Evolutionary conservation across 495 filamentous ascomycete genomes (phyloP).

Genomic region (Penicillium ucsense): DNA sequence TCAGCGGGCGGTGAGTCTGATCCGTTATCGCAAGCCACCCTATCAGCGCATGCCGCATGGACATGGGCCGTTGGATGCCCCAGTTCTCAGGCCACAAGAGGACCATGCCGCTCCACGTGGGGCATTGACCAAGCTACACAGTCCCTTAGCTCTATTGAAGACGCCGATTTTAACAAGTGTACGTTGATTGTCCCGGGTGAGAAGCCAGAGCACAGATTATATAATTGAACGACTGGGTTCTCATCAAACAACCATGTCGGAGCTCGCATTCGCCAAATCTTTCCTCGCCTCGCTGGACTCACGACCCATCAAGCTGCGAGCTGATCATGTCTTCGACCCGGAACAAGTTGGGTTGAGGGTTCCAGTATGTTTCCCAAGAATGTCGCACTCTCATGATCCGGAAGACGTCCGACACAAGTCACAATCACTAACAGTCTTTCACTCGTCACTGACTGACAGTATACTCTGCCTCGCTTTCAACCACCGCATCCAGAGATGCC

Average conservation of each 20-base stretch:
- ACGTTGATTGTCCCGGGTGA: no score
- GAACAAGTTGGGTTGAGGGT: conserved; percentile 57
- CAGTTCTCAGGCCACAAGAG: background rate
- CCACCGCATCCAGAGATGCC: conserved; percentile 39
- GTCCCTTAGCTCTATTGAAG: no score
- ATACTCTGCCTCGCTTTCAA: conserved; percentile 37
- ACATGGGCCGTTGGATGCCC: background rate
- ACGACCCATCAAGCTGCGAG: conserved; percentile 62
- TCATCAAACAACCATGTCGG: conserved; percentile 51
- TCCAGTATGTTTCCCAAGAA: conserved; percentile 46
- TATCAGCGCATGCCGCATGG: no score
- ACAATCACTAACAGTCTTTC: background rate
- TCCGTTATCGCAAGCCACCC: background rate
- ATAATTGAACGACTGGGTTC: no score
- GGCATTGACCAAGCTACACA: background rate
- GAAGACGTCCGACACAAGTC: background rate
- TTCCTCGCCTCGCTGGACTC: conserved; percentile 74
- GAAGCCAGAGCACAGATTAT: no score
- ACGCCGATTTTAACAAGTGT: no score
- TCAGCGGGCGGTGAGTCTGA: conserved; percentile 22
- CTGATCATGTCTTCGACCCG: conserved; percentile 81
- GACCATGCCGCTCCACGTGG: background rate
- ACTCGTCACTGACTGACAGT: conserved; percentile 14
- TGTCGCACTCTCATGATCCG: background rate
- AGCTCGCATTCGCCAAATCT: conserved; percentile 70